Evolutionary conservation across 768 basidiomycete species (phyloP), one percentile per base, ranked within the genome.

Genomic region (Saitozyma sp.): DNA sequence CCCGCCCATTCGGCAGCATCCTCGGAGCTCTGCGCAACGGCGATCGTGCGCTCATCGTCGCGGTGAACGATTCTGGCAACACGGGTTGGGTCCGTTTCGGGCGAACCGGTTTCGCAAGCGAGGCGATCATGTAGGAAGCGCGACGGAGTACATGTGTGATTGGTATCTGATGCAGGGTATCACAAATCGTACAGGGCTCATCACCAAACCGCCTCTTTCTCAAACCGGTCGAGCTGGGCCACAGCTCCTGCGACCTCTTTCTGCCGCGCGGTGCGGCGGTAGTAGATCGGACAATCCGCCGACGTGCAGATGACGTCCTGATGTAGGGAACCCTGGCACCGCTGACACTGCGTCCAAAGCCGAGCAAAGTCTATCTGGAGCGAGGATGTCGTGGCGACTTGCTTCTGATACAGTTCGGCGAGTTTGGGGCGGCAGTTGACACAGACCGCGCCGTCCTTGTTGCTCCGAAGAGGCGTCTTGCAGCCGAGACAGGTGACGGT

Each of bases 281-380:
- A 99, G 80, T 94, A 99, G 63, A 98, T 98, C 0, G 96, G 96
- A 70, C 96, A 99, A 80, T 99, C 96, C 75, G 91, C 94, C 75
- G 91, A 93, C 0, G 91, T 90, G 76, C 95, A 99, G 38, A 99
- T 82, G 9, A 98, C 96, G 75, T 99, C 96, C 91, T 96, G 93
- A 81, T 99, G 96, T 53, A 99, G 83, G 16, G 96, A 99, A 13
- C 96, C 96, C 77, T 99, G 96, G 82, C 96, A 99, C 29, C 96
- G 86, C 75, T 99, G 96, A 71, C 96, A 99, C 75, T 98, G 95
- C 1, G 96, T 98, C 96, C 96, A 99, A 20, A 99, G 79, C 54
- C 94, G 86, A 17, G 95, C 90, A 78, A 96, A 98, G 52, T 90
- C 87, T 8, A 94, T 88, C 83, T 99, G 92, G 50, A 88, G 82